Conservation (phyloP, 768 basidiomycete genomes). For the Exsudoporus frostii region DNA sequence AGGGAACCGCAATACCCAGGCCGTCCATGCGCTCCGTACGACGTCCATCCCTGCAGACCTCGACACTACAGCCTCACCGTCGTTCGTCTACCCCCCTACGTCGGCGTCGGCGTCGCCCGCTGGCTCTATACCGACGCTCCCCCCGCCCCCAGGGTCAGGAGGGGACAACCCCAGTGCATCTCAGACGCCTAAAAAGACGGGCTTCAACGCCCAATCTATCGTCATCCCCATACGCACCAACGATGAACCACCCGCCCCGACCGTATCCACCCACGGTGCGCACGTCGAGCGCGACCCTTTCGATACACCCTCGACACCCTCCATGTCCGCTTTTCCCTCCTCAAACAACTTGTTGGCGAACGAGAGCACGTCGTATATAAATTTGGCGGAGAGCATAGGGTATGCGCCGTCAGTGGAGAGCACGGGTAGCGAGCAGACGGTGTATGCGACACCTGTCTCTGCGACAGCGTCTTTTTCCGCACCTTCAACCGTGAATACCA, state of each 20-base stretch:
- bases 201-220: conserved; percentile 16
- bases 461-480: background rate
- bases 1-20: conserved; percentile 43
- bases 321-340: conserved; percentile 26
- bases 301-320: conserved; percentile 27
- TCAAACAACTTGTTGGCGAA: conserved; percentile 14
- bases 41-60: conserved; percentile 17
- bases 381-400: background rate
- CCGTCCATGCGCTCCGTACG: conserved; percentile 37
- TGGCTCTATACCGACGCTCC: conserved; percentile 9
- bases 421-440: conserved; percentile 15
- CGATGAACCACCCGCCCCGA: conserved; percentile 33
- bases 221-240: conserved; percentile 24
- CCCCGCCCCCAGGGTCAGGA: conserved; percentile 12
- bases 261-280: conserved; percentile 6
- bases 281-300: conserved; percentile 25
- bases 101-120: background rate
- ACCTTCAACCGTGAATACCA: background rate
- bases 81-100: conserved; percentile 28
- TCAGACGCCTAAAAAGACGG: conserved; percentile 27
- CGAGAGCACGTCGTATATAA: background rate
- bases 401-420: conserved; percentile 13
- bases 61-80: conserved; percentile 8
- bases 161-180: conserved; percentile 2
- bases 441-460: conserved; percentile 14